These are phyloP conservation scores for Tricholomella constricta DNA, from an alignment of 768 basidiomycete genomes.

Conservation along the genomic window DNA sequence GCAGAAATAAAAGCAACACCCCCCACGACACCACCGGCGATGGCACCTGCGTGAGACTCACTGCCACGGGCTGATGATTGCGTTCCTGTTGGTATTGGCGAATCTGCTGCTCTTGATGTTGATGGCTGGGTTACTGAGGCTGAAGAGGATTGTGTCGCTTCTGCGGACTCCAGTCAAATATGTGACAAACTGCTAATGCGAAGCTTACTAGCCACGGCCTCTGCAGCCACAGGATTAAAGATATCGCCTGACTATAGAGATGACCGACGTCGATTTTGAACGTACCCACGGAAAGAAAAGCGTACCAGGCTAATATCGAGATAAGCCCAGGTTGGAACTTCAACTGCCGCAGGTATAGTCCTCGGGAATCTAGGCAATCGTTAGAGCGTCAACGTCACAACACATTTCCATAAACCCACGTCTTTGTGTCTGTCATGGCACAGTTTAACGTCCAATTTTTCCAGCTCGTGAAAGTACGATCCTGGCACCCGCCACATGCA, in stretches of 20 bases:
- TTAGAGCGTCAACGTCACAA: neutral
- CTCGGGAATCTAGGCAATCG: conserved; percentile 42
- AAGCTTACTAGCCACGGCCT: conserved; percentile 13
- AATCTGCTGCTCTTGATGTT: neutral
- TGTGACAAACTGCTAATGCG: neutral
- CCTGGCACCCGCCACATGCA: conserved; percentile 64
- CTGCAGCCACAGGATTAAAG: conserved; percentile 40
- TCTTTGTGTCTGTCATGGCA: conserved; percentile 29
- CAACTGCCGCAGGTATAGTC: conserved; percentile 41
- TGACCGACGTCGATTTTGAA: neutral
- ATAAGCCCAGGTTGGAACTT: conserved; percentile 60
- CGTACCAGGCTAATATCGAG: conserved; percentile 47
- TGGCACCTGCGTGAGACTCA: conserved; percentile 45
- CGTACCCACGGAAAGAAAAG: neutral
- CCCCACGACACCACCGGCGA: conserved; percentile 63
- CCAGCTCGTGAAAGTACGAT: conserved; percentile 40
- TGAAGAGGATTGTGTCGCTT: neutral
- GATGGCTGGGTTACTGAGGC: neutral
- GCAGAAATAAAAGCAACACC: conserved; percentile 46
- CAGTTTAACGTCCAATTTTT: conserved; percentile 41
- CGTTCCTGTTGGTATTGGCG: neutral
- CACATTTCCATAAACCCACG: conserved; percentile 24
- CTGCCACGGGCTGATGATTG: neutral
- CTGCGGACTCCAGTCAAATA: neutral
- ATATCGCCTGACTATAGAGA: conserved; percentile 29